Evolutionary conservation across 768 basidiomycete genomes (phyloP).

Genomic region (Lactarius quietus): DNA sequence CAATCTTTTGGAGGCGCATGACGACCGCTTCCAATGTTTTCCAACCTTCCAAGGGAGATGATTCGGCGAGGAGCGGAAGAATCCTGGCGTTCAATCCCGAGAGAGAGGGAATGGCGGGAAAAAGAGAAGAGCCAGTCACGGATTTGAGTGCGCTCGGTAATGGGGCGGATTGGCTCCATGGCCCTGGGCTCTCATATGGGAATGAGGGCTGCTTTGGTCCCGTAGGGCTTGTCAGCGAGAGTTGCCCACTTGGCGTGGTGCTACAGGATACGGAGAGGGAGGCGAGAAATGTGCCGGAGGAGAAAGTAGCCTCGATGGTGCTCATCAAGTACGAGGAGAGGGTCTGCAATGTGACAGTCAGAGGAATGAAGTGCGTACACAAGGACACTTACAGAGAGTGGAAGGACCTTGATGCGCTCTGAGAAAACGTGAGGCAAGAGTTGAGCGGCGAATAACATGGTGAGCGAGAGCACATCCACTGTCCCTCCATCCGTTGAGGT

Average conservation of each 20-base stretch:
- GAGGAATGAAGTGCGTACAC: slow-evolving; percentile 18
- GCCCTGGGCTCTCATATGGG: slow-evolving; percentile 14
- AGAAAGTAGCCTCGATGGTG: slow-evolving; percentile 54
- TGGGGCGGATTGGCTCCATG: slow-evolving; percentile 17
- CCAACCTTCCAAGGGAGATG: slow-evolving; percentile 30
- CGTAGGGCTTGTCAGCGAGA: slow-evolving; percentile 11
- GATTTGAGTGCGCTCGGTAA: slow-evolving; percentile 24
- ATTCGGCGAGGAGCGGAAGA: slow-evolving; percentile 30
- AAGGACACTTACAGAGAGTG: slow-evolving; percentile 43
- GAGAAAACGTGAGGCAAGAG: slow-evolving; percentile 53
- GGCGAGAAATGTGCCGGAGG: slow-evolving; percentile 52
- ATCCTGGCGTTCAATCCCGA: slow-evolving; percentile 28
- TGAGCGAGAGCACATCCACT: slow-evolving; percentile 30
- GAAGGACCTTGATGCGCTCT: slow-evolving; percentile 56
- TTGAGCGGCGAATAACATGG: slow-evolving; percentile 53
- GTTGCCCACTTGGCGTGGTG: slow-evolving; percentile 25
- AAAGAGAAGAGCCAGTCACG: slow-evolving; percentile 25
- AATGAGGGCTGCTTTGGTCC: slow-evolving; percentile 13
- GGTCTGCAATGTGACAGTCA: slow-evolving; percentile 28
- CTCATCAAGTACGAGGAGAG: slow-evolving; percentile 38
- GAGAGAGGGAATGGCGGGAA: slow-evolving; percentile 30
- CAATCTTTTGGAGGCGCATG: slow-evolving; percentile 26
- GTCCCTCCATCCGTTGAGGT: neutral
- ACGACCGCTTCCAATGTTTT: slow-evolving; percentile 27
- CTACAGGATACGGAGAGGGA: slow-evolving; percentile 37